Base-by-base conservation (phyloP, 495 filamentous ascomycete species). In the Aspergillus ellipticus region DNA sequence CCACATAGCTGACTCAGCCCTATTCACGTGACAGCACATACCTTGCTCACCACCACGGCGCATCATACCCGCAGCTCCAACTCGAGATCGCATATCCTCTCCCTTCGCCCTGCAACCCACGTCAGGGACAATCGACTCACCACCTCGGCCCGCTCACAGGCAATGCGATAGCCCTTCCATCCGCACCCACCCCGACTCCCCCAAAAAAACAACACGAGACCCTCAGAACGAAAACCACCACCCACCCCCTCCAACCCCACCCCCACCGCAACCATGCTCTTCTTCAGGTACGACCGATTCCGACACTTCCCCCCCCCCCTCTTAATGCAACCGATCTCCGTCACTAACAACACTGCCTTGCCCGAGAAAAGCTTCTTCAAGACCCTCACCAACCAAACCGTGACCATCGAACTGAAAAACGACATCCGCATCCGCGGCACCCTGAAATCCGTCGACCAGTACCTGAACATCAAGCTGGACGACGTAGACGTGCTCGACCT, bases 391-490 rank as follows among this genome's bases (percentile, higher is more conserved):
- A 94, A 97, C 80, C 90, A 96, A 69, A 86, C 93, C 77, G 84
- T 90, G 51, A 97, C 91, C 37, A 90, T 98, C 72, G 94, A 97
- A 76, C 89, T 98, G 72, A 98, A 98, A 77, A 98, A 98, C 73
- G 94, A 98, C 74, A 93, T 98, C 59, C 88, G 89, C 63, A 96
- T 98, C 70, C 87, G 88, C 56, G 94, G 94, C 56, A 92, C 85
- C 19, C 82, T 98, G 58, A 97, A 97, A 78, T 92, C 87, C 59
- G 94, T 98, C 59, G 94, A 98, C 72, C 95, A 97, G 71, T 98
- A 92, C 74, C 85, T 98, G 59, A 98, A 98, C 76, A 97, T 98
- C 78, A 97, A 97, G 77, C 83, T 97, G 35, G 93, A 98, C 67
- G 89, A 97, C 67, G 92, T 97, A 59, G 80, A 85, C 59, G 92